Percentiles rank a stretch among this genome's conserved stretches.
Conservation (phyloP, 106 monocot species). For the Amphibolis antarctica region DNA sequence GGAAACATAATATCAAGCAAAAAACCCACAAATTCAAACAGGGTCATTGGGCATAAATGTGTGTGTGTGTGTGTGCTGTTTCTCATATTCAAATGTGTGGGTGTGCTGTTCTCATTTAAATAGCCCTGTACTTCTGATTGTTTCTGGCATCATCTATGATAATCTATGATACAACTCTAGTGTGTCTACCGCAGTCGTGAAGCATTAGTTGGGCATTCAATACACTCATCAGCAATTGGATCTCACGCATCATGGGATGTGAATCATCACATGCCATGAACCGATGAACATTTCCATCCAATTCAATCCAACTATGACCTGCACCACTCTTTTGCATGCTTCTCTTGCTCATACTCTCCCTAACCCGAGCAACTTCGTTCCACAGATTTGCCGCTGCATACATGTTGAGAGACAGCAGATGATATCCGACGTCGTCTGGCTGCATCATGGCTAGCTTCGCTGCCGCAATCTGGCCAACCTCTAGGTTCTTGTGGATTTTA, state of each 20-base stretch:
- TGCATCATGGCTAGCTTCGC: constrained; percentile 26
- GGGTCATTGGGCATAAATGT: too few relatives aligned
- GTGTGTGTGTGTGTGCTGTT: too few relatives aligned
- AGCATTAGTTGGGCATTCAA: constrained; percentile 32
- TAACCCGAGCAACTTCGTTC: constrained; percentile 24
- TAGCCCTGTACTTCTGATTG: too few relatives aligned
- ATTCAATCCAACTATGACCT: constrained; percentile 49
- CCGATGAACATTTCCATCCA: constrained; percentile 29
- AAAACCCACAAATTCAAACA: too few relatives aligned
- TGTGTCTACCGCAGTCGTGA: too few relatives aligned
- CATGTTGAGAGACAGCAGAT: constrained; percentile 31
- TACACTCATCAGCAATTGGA: constrained; percentile 13
- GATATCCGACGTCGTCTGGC: constrained; percentile 26
- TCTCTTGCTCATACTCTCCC: constrained; percentile 24
- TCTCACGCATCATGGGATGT: constrained; percentile 18
- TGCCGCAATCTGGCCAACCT: constrained; percentile 21
- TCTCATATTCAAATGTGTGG: too few relatives aligned
- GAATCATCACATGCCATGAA: constrained; percentile 34
- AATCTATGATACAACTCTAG: too few relatives aligned
- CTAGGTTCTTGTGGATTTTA: constrained; percentile 29
- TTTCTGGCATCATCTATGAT: too few relatives aligned
- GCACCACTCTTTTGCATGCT: constrained; percentile 28
- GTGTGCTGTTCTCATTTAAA: too few relatives aligned
- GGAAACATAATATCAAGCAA: too few relatives aligned
- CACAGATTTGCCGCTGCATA: constrained; percentile 28